Conservation (phyloP, 23 red algal species). For the Chondrus crispus region DNA sequence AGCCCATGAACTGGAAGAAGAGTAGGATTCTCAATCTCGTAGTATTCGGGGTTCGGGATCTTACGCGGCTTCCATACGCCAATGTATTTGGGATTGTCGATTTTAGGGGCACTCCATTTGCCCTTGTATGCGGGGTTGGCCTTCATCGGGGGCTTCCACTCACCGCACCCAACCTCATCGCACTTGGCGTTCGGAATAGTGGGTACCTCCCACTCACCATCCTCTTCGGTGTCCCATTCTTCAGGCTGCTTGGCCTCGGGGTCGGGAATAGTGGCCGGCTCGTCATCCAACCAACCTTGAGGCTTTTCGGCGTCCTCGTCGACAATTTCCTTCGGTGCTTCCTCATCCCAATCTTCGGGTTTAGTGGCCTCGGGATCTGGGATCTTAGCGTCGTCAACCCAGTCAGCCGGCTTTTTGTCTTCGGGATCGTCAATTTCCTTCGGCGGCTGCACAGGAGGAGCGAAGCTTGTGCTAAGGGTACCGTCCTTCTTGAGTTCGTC, state of each 20-base stretch:
- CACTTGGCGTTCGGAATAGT: constrained; percentile 91
- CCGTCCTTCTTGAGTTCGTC: constrained; percentile 68
- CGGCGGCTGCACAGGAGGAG: constrained; percentile 91
- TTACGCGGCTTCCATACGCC: constrained; percentile 88
- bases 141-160: constrained; percentile 90
- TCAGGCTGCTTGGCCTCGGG: constrained; percentile 83
- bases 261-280: constrained; percentile 78
- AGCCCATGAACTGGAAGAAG: constrained; percentile 70
- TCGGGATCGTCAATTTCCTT: constrained; percentile 95
- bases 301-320: constrained; percentile 81
- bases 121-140: constrained; percentile 94
- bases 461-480: constrained; percentile 76
- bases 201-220: constrained; percentile 91
- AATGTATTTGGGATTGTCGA: constrained; percentile 93
- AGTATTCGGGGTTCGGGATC: constrained; percentile 95
- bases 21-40: constrained; percentile 44
- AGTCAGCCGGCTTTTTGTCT: constrained; percentile 97
- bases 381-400: constrained; percentile 90
- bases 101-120: constrained; percentile 96
- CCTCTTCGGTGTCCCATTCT: constrained; percentile 86
- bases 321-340: constrained; percentile 83
- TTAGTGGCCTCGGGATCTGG: constrained; percentile 85
- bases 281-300: constrained; percentile 89
- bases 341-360: constrained; percentile 98
- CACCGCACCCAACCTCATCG: constrained; percentile 86